Evolutionary conservation across 495 filamentous ascomycete species (phyloP), one percentile per base, ranked within the genome.

Genomic region (Durotheca rogersii): DNA sequence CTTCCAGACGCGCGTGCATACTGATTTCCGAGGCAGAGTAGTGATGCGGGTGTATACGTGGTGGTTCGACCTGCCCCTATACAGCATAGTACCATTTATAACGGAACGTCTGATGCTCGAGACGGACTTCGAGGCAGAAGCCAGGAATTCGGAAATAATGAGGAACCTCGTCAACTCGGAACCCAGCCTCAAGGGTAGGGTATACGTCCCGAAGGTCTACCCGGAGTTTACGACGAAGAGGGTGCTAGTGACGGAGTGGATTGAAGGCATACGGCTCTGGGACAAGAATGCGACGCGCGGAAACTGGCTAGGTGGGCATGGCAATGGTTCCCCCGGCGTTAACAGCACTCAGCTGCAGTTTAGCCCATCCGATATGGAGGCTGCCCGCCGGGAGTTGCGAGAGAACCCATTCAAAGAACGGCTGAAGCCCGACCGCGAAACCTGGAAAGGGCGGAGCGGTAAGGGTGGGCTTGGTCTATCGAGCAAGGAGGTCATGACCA

Each of bases 201-300:
- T 97, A 4, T 94, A 96, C 61, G 86, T 98, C 37, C 92, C 92
- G 0, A 79, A 84, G 27, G 85, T 95, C 14, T 90, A 89, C 65
- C 78, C 81, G 7, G 88, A 93, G 37, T 77, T 96, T 18, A 90
- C 82, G 58, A 90, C 88, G 6, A 85, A 76, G 55, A 81, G 93
- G 15, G 84, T 98, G 14, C 85, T 98, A 75, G 95, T 93, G 2
- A 89, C 93, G 1, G 92, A 98, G 63, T 98, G 93, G 93, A 89
- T 98, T 40, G 93, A 98, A 67, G 92, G 92, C 12, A 81, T 95
- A 2, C 78, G 90, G 14, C 74, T 98, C 6, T 95, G 90, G 86
- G 90, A 96, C 51, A 95, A 91, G 56, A 80, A 86, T 2, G 72
- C 84, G 14, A 82, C 96, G 52, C 85, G 79, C 0, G 72, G 74